A percentile compares a stretch with the other conserved stretches of the same genome.
Conservation (phyloP, 331 rosid species). For the Stylosanthes scabra region DNA sequence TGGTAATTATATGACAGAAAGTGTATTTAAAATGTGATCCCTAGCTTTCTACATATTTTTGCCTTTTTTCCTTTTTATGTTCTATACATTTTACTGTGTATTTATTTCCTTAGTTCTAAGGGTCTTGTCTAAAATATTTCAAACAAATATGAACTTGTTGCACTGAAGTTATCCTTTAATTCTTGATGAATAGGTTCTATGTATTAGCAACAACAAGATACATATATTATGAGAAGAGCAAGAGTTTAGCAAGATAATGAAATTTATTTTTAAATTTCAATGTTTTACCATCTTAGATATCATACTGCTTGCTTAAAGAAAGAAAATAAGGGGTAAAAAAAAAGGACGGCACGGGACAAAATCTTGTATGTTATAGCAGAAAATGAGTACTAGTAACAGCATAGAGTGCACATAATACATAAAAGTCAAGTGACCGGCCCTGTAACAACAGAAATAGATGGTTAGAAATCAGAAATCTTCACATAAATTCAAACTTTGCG, state of each 20-base stretch:
- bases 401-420: conserved; percentile 93
- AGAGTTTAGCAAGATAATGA: conserved; percentile 16
- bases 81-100: neutral
- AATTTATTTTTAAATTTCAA: neutral
- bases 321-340: too few relatives aligned
- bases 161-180: neutral
- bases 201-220: neutral
- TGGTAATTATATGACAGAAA: conserved; percentile 4
- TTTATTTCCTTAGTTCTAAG: neutral
- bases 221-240: neutral
- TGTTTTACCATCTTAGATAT: conserved; percentile 27
- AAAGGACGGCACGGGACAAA: conserved; percentile 27
- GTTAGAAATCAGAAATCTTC: conserved; percentile 41
- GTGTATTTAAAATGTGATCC: conserved; percentile 7
- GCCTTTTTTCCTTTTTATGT: neutral
- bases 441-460: conserved; percentile 59
- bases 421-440: conserved; percentile 97
- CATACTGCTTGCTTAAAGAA: conserved; percentile 15
- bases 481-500: neutral
- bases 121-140: neutral
- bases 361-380: conserved; percentile 38
- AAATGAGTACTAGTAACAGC: conserved; percentile 91
- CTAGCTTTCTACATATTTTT: too few relatives aligned
- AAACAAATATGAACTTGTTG: neutral
- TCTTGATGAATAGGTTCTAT: conserved; percentile 19